Percentiles rank a stretch among this genome's conserved stretches.
Evolutionary conservation across 2,329 filamentous ascomycete species (phyloP).

Genomic region (Neofusicoccum laricinum): DNA sequence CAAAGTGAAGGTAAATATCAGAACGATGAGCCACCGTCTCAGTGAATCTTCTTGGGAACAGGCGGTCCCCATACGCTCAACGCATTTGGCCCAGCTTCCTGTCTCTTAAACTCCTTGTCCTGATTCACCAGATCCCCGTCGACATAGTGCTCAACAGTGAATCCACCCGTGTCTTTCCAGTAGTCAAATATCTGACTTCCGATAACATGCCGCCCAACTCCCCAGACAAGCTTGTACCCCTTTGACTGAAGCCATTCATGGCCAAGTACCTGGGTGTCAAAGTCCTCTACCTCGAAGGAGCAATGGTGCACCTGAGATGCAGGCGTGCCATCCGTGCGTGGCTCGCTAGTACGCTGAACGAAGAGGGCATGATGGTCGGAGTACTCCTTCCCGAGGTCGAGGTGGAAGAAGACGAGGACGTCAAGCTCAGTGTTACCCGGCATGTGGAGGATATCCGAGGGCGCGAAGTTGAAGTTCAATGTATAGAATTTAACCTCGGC

Average conservation of each 20-base stretch:
- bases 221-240: slow-evolving; percentile 66
- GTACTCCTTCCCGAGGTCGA: slow-evolving; percentile 50
- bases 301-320: no score
- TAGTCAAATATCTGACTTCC: slow-evolving; percentile 72
- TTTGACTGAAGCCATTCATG: slow-evolving; percentile 66
- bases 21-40: no score
- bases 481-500: slow-evolving; percentile 44
- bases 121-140: slow-evolving; percentile 66
- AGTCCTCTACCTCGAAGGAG: slow-evolving; percentile 70
- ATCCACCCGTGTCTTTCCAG: slow-evolving; percentile 63
- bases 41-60: no score
- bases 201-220: slow-evolving; percentile 66
- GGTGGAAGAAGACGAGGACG: slow-evolving; percentile 51
- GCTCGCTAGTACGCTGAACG: slow-evolving; percentile 40
- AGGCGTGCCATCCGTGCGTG: slow-evolving; percentile 45
- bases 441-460: slow-evolving; percentile 43
- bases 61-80: no score
- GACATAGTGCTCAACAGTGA: slow-evolving; percentile 70
- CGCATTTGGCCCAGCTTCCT: no score
- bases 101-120: no score
- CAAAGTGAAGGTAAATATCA: no score
- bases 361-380: slow-evolving; percentile 58
- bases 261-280: slow-evolving; percentile 66
- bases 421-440: slow-evolving; percentile 27
- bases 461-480: slow-evolving; percentile 45